Base-by-base conservation (phyloP, 208 protist species). In the Tetramitus jugosus region DNA sequence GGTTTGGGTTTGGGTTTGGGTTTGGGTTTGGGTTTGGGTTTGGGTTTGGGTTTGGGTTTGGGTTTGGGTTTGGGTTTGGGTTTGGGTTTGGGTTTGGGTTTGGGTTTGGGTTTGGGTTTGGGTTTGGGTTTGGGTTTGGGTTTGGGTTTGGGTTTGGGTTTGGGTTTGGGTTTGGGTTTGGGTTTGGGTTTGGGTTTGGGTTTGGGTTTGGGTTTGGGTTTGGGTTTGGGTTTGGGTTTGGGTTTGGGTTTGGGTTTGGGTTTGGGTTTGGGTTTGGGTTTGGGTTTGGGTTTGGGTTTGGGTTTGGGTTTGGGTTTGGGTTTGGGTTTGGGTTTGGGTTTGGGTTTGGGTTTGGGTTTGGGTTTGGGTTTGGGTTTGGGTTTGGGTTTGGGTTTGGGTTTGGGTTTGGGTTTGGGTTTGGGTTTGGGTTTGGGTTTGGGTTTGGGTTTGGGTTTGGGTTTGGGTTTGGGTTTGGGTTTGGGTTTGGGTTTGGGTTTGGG, bases 1-100 rank as follows among this genome's bases (percentile, higher is more conserved):
- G 77, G 77, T 29, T 74, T 80, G 45, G 77, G 77, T 42, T 74
- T 79, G 39, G 76, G 76, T 40, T 69, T 69, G 40, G 62, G 62
- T 40, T 69, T 69, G 40, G 62, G 62, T 40, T 69, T 69, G 40
- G 62, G 62, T 40, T 69, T 69, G 40, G 62, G 62, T 40, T 69
- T 69, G 40, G 62, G 62, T 40, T 69, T 69, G 40, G 62, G 62
- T 40, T 69, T 69, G 40, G 62, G 62, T 40, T 69, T 69, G 40
- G 62, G 62, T 40, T 69, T 69, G 40, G 62, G 62, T 40, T 69
- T 69, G 40, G 62, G 62, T 40, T 69, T 69, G 40, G 62, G 62
- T 40, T 69, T 69, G 40, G 62, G 62, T 40, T 69, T 69, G 40
- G 62, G 62, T 40, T 69, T 69, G 40, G 62, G 62, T 40, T 69